Conservation (phyloP, 106 monocot genomes). For the Gastrodia elata region DNA sequence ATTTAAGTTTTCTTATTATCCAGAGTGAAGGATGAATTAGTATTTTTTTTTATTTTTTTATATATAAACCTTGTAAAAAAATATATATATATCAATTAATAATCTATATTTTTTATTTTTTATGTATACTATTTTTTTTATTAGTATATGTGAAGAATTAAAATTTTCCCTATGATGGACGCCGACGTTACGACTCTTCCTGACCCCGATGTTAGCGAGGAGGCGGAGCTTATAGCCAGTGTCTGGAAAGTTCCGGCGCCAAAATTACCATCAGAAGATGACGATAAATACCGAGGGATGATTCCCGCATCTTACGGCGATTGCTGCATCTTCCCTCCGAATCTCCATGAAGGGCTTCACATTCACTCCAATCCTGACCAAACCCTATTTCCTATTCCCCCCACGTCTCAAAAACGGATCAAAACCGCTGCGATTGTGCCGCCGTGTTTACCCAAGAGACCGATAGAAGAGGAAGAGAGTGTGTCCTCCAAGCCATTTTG, state of each 20-base stretch:
- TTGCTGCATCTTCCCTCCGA: constrained; percentile 35
- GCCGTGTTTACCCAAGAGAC: neutral
- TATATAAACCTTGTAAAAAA: no score
- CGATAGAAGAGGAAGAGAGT: constrained; percentile 8
- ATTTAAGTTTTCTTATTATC: no score
- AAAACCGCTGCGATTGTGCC: neutral
- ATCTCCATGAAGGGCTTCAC: constrained; percentile 34
- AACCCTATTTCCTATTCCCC: neutral
- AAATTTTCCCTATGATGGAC: no score
- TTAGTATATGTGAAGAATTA: no score
- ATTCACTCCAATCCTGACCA: constrained; percentile 8
- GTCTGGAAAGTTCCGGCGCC: neutral
- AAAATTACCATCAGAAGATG: neutral
- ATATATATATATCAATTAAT: no score
- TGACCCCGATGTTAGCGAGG: neutral
- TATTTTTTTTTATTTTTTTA: no score
- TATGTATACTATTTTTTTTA: no score
- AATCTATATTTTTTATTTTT: no score
- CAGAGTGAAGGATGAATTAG: no score
- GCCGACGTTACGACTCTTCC: neutral
- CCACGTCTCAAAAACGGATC: neutral
- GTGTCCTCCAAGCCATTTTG: constrained; percentile 1
- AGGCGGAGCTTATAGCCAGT: neutral
- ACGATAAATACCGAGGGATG: constrained; percentile 12
- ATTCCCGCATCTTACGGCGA: constrained; percentile 12